These are phyloP conservation scores for Pseudogymnoascus sp. DNA, from an alignment of 2,329 filamentous ascomycete genomes.

Conservation along the genomic window DNA sequence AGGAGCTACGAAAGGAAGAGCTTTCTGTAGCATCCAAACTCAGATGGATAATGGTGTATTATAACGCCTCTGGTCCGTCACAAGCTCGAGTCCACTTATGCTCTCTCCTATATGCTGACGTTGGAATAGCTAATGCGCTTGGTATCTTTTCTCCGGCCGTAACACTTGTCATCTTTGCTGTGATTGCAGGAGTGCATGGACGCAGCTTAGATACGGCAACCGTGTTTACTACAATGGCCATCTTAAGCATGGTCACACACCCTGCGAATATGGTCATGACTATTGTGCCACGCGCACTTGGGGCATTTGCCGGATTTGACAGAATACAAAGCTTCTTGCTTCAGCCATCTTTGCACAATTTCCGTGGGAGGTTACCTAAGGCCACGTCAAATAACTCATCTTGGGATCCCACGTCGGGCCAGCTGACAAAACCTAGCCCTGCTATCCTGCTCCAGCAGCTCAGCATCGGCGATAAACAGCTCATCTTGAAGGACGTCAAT, in stretches of 20 bases:
- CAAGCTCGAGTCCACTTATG: conserved; percentile 13
- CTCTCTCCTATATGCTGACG: background rate
- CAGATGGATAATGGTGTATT: conserved; percentile 34
- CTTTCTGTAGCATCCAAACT: conserved; percentile 27
- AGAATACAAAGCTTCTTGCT: background rate
- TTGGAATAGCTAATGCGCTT: conserved; percentile 31
- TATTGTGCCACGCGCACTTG: background rate
- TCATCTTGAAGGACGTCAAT: too few species aligned
- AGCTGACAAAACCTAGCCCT: too few species aligned
- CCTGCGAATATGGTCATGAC: conserved; percentile 9
- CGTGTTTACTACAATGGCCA: background rate
- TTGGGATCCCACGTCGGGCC: too few species aligned
- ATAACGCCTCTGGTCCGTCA: conserved; percentile 33
- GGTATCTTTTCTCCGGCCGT: conserved; percentile 35
- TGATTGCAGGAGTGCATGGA: conserved; percentile 18
- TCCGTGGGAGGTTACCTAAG: conserved; percentile 12
- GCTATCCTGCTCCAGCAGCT: too few species aligned
- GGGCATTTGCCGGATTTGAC: background rate
- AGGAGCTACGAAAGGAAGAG: conserved; percentile 26
- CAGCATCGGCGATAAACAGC: too few species aligned
- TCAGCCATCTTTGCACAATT: background rate
- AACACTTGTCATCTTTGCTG: conserved; percentile 17
- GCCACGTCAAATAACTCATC: too few species aligned
- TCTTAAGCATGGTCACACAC: background rate
- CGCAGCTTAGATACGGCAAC: conserved; percentile 12